A percentile compares a stretch with the other conserved stretches of the same genome.
phyloP scores from a whole-genome alignment of 306 rosid species.

The Quercus agrifolia region DNA sequence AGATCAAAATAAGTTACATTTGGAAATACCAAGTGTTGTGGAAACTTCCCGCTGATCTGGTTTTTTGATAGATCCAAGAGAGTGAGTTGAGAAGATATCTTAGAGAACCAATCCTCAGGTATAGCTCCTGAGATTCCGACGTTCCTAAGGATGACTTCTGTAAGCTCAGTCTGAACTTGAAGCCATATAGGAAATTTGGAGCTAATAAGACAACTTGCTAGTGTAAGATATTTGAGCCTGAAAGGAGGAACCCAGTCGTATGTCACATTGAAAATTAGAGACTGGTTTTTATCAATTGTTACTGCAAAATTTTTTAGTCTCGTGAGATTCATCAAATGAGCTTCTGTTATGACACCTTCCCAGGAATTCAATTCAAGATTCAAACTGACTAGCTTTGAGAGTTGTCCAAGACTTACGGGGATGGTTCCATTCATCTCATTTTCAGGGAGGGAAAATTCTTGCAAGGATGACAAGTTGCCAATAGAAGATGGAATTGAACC shows the following conservation, averaged over 20 bases:
- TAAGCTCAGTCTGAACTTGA: neutral
- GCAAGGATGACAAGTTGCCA: slow-evolving; percentile 5
- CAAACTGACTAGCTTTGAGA: neutral
- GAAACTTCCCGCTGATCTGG: neutral
- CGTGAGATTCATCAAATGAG: slow-evolving; percentile 16
- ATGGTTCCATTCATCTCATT: neutral
- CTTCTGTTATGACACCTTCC: slow-evolving; percentile 2
- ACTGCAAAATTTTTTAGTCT: neutral
- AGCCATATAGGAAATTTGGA: slow-evolving; percentile 23
- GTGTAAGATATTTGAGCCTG: neutral
- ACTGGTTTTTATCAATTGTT: too few species aligned
- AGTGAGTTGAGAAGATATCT: neutral
- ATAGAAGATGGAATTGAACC: slow-evolving; percentile 20
- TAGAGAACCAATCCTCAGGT: neutral
- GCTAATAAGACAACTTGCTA: neutral
- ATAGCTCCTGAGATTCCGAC: slow-evolving; percentile 2
- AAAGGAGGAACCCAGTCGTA: slow-evolving; percentile 17
- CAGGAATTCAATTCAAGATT: neutral
- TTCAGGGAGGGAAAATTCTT: neutral
- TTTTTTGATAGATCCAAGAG: neutral
- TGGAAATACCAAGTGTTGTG: too few species aligned
- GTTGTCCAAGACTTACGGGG: slow-evolving; percentile 2
- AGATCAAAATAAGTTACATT: neutral
- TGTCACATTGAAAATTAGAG: neutral
- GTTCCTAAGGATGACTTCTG: neutral